A percentile compares a stretch with the other conserved stretches of the same genome.
Evolutionary conservation across 306 rosid genomes (phyloP).

Genomic region (Corylus americana): DNA sequence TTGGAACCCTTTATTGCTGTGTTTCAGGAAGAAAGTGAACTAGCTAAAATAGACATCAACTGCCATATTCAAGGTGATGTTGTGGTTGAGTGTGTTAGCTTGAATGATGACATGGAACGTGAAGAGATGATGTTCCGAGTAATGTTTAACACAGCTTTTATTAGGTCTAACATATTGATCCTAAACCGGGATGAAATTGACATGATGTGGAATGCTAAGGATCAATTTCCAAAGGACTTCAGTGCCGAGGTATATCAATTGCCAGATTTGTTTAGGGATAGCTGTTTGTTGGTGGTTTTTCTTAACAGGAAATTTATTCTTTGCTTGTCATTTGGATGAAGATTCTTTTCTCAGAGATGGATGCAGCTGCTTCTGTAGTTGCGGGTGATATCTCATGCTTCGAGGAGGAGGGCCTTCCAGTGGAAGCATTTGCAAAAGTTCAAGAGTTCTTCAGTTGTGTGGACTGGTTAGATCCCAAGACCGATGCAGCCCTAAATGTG

Average conservation of each 20-base stretch:
- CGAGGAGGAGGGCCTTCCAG: constrained; percentile 90
- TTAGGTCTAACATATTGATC: constrained; percentile 88
- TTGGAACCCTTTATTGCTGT: constrained; percentile 27
- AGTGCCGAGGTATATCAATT: constrained; percentile 79
- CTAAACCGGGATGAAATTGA: constrained; percentile 87
- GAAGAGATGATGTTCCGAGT: constrained; percentile 85
- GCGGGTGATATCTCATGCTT: constrained; percentile 54
- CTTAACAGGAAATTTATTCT: constrained; percentile 29
- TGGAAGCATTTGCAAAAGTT: constrained; percentile 92
- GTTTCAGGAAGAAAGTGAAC: constrained; percentile 81
- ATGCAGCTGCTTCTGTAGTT: constrained; percentile 63
- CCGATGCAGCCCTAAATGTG: constrained; percentile 62
- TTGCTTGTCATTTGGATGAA: constrained; percentile 47
- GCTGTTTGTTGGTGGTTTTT: constrained; percentile 10
- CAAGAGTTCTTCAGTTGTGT: constrained; percentile 85
- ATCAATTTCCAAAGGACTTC: constrained; percentile 75
- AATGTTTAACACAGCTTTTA: constrained; percentile 92
- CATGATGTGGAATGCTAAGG: constrained; percentile 73
- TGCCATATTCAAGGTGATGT: constrained; percentile 94
- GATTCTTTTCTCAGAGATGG: constrained; percentile 93
- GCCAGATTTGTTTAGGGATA: constrained; percentile 20
- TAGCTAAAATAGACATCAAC: constrained; percentile 82
- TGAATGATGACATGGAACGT: constrained; percentile 58
- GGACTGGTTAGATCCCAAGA: constrained; percentile 83
- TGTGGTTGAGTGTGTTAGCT: constrained; percentile 74